Evolutionary conservation across 2,329 filamentous ascomycete genomes (phyloP), one percentile per base, ranked within the genome.

Genomic region (Penicillium griseofulvum): DNA sequence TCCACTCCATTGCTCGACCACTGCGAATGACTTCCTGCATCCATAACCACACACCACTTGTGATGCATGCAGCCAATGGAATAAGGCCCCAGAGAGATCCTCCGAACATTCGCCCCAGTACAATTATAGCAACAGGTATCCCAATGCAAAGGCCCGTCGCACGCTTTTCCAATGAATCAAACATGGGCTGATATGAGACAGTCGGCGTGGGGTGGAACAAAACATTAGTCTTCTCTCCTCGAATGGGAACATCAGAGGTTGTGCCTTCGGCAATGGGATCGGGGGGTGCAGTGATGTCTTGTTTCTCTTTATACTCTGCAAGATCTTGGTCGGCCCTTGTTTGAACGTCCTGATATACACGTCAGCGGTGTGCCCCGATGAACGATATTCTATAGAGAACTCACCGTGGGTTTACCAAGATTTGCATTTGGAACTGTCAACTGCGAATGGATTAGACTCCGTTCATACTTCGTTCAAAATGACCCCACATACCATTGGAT

Each of bases 181-280:
- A 97, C 83, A 91, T 96, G 5, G 92, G 91, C 72, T 96, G 90
- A 69, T 91, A 96, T 76, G 87, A 91, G 62, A 96, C 83, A 0
- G 88, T 89, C 0, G 93, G 93, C 0, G 93, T 97, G 16, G 94
- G 93, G 73, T 97, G 93, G 74, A 97, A 97, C 29, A 97, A 82
- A 17, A 97, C 87, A 59, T 96, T 97, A 4, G 94, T 97, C 81
- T 94, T 97, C 71, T 97, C 93, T 66, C 92, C 93, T 68, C 92
- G 89, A 55, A 97, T 96, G 3, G 94, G 94, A 1, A 97, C 91
- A 73, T 97, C 94, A 26, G 90, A 92, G 0, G 93, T 97, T 33
- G 87, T 85, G 24, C 91, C 90, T 54, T 87, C 82, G 16, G 87
- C 86, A 19, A 96, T 80, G 0, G 93, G 93, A 62, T 95, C 92